phyloP scores from a whole-genome alignment of 129 eudicot genomes.

The Rutidosis leptorrhynchoides region DNA sequence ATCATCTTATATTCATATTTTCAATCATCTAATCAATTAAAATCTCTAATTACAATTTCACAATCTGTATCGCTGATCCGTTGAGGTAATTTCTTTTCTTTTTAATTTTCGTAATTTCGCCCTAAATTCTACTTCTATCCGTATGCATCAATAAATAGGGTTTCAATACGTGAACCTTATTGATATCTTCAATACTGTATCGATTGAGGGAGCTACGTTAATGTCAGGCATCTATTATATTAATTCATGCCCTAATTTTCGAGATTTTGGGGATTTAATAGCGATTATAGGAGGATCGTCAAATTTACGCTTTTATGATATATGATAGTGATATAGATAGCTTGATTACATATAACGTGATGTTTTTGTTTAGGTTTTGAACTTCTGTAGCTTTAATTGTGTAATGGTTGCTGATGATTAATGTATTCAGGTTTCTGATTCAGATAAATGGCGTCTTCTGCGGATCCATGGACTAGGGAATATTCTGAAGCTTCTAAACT shows the following conservation, averaged over 20 bases:
- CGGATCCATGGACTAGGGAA: conserved; percentile 73
- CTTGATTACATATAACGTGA: neutral
- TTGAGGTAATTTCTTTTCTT: conserved; percentile 22
- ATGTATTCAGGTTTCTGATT: conserved; percentile 15
- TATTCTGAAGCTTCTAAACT: conserved; percentile 72
- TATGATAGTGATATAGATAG: neutral
- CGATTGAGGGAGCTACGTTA: conserved; percentile 4
- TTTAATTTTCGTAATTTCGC: neutral
- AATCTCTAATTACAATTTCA: conserved; percentile 6
- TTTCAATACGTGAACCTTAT: neutral
- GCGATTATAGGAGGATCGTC: neutral
- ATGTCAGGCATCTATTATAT: neutral
- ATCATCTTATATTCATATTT: conserved; percentile 1
- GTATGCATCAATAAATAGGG: too few relatives aligned
- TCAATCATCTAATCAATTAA: conserved; percentile 1
- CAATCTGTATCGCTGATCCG: conserved; percentile 15
- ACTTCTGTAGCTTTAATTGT: too few relatives aligned
- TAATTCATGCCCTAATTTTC: conserved; percentile 20
- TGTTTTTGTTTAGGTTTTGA: conserved; percentile 1
- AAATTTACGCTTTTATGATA: neutral
- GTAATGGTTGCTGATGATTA: too few relatives aligned
- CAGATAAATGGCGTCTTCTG: conserved; percentile 58
- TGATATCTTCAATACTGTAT: neutral
- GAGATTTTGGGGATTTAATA: neutral
- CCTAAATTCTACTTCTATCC: neutral